phyloP scores from a whole-genome alignment of 441 rosid species.

The Croton setiger region DNA sequence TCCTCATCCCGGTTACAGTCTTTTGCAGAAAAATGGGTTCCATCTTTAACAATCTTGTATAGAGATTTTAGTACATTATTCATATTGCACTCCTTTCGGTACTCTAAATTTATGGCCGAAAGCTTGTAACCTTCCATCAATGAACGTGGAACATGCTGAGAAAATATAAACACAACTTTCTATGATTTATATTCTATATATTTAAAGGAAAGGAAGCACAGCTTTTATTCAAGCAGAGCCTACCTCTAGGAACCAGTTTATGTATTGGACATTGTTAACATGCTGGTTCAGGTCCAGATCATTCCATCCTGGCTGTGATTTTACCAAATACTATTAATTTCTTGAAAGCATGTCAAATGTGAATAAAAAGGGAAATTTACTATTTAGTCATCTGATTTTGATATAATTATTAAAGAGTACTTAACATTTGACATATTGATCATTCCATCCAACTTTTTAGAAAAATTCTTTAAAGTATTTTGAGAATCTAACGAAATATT shows the following conservation, averaged over 20 bases:
- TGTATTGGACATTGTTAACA: slow-evolving; percentile 33
- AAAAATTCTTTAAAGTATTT: no score
- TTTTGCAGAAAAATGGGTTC: not conserved
- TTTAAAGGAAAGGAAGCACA: no score
- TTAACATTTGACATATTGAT: no score
- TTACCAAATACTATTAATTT: not conserved
- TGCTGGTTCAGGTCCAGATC: slow-evolving; percentile 40
- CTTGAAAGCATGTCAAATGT: no score
- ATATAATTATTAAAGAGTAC: no score
- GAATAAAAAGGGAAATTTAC: no score
- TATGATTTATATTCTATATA: not conserved
- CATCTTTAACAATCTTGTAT: slow-evolving; percentile 18
- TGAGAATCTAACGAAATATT: no score
- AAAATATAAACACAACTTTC: not conserved
- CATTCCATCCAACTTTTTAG: no score
- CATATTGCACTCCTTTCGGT: slow-evolving; percentile 29
- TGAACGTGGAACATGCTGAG: slow-evolving; percentile 30
- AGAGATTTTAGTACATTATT: slow-evolving; percentile 28
- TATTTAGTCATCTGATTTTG: no score
- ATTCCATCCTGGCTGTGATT: slow-evolving; percentile 35
- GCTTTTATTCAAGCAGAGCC: not conserved
- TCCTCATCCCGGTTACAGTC: no score
- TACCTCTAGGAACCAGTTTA: slow-evolving; percentile 38
- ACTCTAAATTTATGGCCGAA: slow-evolving; percentile 29
- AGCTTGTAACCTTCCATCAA: slow-evolving; percentile 28